phyloP scores from a whole-genome alignment of 495 filamentous ascomycete species.

The Aeminium ludgeri region DNA sequence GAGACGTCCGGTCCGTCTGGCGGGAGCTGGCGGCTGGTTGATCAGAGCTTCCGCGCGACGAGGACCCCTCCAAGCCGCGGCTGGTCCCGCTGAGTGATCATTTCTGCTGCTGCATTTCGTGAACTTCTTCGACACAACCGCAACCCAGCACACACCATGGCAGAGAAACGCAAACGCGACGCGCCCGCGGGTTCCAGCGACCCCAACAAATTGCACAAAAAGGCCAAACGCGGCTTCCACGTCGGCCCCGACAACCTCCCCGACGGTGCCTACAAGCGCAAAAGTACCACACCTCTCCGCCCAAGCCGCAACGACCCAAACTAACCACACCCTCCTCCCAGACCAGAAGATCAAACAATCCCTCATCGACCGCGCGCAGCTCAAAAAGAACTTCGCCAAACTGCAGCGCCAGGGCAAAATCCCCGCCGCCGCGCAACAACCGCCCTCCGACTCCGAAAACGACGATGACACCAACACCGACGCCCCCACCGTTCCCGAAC shows the following conservation, averaged over 20 bases:
- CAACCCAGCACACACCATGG: slow-evolving; percentile 33
- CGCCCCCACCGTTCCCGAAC: not conserved
- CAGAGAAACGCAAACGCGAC: slow-evolving; percentile 43
- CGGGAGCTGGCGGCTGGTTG: too few relatives aligned
- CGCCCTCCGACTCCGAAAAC: slow-evolving; percentile 7
- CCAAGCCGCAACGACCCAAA: too few relatives aligned
- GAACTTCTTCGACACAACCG: not conserved
- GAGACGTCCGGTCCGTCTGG: too few relatives aligned
- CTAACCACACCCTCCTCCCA: slow-evolving; percentile 22
- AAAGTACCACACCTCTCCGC: slow-evolving; percentile 58
- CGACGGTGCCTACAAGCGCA: slow-evolving; percentile 79
- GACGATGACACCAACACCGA: not conserved
- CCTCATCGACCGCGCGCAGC: slow-evolving; percentile 82
- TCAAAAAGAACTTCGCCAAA: slow-evolving; percentile 87
- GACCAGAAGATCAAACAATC: slow-evolving; percentile 83
- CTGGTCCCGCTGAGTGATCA: too few relatives aligned
- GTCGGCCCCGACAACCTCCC: slow-evolving; percentile 87
- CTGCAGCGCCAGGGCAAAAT: slow-evolving; percentile 44
- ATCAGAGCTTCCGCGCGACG: too few relatives aligned
- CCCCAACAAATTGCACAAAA: slow-evolving; percentile 24
- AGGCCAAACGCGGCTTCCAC: slow-evolving; percentile 49
- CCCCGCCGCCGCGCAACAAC: slow-evolving; percentile 12
- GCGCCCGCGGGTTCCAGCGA: slow-evolving; percentile 18
- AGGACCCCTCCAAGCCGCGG: too few relatives aligned
- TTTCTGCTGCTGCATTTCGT: too few relatives aligned